Percentiles rank a stretch among this genome's conserved stretches.
Conservation (phyloP, 2,329 filamentous ascomycete genomes). For the Xylaria sp. region DNA sequence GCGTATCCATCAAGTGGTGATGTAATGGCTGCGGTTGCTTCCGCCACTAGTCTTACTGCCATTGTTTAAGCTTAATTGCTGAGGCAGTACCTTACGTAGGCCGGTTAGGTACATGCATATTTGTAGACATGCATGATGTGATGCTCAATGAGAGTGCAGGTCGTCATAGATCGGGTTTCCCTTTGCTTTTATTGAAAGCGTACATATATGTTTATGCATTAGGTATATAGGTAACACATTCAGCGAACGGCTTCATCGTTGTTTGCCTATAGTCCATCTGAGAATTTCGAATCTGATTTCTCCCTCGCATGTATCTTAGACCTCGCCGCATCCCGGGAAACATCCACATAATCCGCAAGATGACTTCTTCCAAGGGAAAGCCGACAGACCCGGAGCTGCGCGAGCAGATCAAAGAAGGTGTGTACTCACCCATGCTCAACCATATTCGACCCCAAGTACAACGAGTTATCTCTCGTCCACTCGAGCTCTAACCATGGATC, state of each 20-base stretch:
- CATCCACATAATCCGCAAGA: slow-evolving; percentile 22
- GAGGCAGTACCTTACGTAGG: too few relatives aligned
- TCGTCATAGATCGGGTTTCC: slow-evolving; percentile 14
- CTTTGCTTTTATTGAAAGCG: background rate
- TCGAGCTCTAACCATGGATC: background rate
- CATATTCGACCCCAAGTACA: too few relatives aligned
- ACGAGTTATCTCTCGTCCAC: too few relatives aligned
- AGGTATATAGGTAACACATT: too few relatives aligned
- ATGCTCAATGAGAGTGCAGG: background rate
- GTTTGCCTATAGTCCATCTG: too few relatives aligned
- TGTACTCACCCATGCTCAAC: too few relatives aligned
- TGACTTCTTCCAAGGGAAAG: slow-evolving; percentile 45
- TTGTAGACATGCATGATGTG: background rate
- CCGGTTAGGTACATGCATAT: background rate
- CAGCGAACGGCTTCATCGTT: too few relatives aligned
- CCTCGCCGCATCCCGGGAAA: background rate
- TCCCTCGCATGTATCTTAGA: background rate
- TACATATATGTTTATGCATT: too few relatives aligned
- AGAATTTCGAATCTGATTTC: background rate
- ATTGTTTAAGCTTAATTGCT: background rate
- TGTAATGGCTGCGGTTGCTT: background rate
- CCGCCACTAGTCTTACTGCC: background rate
- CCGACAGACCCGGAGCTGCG: slow-evolving; percentile 45
- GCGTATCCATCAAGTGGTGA: background rate
- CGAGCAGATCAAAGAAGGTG: slow-evolving; percentile 44